Percentiles rank a stretch among this genome's conserved stretches.
These are phyloP conservation scores for Spergularia marina DNA, from an alignment of 148 eudicot species.

Conservation along the genomic window DNA sequence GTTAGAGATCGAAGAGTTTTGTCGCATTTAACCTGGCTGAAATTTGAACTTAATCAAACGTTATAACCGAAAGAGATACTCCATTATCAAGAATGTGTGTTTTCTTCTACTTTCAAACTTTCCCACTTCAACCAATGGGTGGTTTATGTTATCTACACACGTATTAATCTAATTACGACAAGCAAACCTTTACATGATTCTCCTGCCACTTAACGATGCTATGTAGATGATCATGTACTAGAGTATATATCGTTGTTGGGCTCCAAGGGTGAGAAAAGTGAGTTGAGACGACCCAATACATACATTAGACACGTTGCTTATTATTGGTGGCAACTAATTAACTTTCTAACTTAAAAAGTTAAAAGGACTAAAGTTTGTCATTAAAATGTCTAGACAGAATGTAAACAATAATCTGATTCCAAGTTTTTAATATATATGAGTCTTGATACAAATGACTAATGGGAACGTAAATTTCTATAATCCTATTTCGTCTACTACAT, in stretches of 20 bases:
- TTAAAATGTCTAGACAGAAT: constrained; percentile 5
- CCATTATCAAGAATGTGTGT: not conserved
- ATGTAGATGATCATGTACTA: not conserved
- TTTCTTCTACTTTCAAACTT: constrained; percentile 5
- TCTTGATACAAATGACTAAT: not conserved
- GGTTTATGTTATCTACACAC: constrained; percentile 1
- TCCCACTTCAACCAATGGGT: constrained; percentile 17
- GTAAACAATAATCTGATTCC: not conserved
- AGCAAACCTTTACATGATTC: constrained; percentile 10
- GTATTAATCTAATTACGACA: not conserved
- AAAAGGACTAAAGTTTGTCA: not conserved
- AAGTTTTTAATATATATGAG: constrained; percentile 1
- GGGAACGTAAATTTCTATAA: not conserved
- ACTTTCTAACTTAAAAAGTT: no score
- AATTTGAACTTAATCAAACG: no score
- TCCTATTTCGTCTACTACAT: no score
- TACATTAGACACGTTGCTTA: not conserved
- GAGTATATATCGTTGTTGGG: not conserved
- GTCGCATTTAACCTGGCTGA: no score
- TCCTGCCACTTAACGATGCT: constrained; percentile 18
- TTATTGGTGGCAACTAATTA: not conserved
- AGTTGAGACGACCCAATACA: not conserved
- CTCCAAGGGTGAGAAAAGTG: constrained; percentile 9
- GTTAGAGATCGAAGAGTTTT: no score
- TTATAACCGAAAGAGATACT: no score